phyloP scores from a whole-genome alignment of 2,329 filamentous ascomycete genomes.

The Aschersonia sp. region DNA sequence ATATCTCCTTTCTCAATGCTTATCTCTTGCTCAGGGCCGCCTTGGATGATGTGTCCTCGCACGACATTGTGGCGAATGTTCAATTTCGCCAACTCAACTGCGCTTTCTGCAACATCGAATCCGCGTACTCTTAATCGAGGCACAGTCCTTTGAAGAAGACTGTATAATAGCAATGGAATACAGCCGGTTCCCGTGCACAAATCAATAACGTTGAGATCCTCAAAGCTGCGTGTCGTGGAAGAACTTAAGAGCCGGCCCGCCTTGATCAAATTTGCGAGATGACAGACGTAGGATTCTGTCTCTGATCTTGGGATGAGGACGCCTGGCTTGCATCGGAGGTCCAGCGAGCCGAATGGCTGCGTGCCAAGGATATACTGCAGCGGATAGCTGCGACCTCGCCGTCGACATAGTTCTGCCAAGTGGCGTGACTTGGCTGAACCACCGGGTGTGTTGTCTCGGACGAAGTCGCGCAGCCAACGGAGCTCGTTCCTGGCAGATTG shows the following conservation, averaged over 20 bases:
- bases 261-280: slow-evolving; percentile 34
- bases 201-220: slow-evolving; percentile 53
- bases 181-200: slow-evolving; percentile 86
- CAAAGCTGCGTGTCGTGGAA: background rate
- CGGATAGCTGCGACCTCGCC: slow-evolving; percentile 49
- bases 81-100: slow-evolving; percentile 46
- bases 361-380: slow-evolving; percentile 81
- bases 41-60: slow-evolving; percentile 9
- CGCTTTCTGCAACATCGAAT: slow-evolving; percentile 55
- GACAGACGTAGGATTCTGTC: slow-evolving; percentile 52
- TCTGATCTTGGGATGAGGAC: slow-evolving; percentile 78
- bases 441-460: slow-evolving; percentile 15
- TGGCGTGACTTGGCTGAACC: slow-evolving; percentile 4
- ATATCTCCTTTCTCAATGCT: slow-evolving; percentile 34
- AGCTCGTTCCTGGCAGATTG: slow-evolving; percentile 53
- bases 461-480: slow-evolving; percentile 55
- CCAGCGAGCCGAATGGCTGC: slow-evolving; percentile 74
- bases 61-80: slow-evolving; percentile 44
- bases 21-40: slow-evolving; percentile 14
- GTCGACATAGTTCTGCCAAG: slow-evolving; percentile 28
- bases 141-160: slow-evolving; percentile 34
- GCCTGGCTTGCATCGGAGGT: slow-evolving; percentile 60
- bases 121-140: slow-evolving; percentile 40
- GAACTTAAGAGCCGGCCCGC: slow-evolving; percentile 5
- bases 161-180: slow-evolving; percentile 64